Evolutionary conservation across 352 stramenopile species (phyloP).

Genomic region (Globisporangium parvum): DNA sequence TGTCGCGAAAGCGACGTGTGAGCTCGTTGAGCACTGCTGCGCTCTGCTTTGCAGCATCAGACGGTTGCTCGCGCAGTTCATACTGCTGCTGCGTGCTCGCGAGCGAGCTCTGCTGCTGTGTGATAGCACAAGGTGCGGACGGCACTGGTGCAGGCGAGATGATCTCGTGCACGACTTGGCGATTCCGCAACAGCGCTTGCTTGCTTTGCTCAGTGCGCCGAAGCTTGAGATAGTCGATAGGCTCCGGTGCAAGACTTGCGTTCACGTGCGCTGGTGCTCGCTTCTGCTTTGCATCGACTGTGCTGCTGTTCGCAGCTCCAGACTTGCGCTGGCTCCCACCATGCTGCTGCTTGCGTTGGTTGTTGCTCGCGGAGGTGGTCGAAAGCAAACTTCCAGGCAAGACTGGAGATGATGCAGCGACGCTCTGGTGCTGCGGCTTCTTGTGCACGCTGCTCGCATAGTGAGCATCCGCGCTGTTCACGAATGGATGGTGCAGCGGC

Average conservation of each 20-base stretch:
- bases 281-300: background rate
- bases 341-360: conserved; percentile 5
- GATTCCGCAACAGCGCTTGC: conserved; percentile 39
- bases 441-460: background rate
- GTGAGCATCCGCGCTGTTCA: background rate
- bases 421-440: conserved; percentile 5
- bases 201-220: conserved; percentile 54
- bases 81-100: no score
- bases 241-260: conserved; percentile 20
- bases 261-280: background rate
- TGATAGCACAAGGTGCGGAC: background rate
- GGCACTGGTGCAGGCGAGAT: conserved; percentile 21
- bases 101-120: background rate
- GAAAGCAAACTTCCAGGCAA: conserved; percentile 8
- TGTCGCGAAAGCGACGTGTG: conserved; percentile 12
- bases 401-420: background rate
- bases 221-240: conserved; percentile 61
- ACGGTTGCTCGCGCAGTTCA: background rate
- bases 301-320: background rate
- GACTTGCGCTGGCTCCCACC: background rate
- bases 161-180: conserved; percentile 44
- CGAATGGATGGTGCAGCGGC: background rate
- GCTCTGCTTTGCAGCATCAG: background rate
- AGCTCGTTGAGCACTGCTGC: conserved; percentile 5
- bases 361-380: background rate